Percentiles rank a stretch among this genome's conserved stretches.
Evolutionary conservation across 1,284 basidiomycete genomes (phyloP).

Genomic region (Mycena sp.): DNA sequence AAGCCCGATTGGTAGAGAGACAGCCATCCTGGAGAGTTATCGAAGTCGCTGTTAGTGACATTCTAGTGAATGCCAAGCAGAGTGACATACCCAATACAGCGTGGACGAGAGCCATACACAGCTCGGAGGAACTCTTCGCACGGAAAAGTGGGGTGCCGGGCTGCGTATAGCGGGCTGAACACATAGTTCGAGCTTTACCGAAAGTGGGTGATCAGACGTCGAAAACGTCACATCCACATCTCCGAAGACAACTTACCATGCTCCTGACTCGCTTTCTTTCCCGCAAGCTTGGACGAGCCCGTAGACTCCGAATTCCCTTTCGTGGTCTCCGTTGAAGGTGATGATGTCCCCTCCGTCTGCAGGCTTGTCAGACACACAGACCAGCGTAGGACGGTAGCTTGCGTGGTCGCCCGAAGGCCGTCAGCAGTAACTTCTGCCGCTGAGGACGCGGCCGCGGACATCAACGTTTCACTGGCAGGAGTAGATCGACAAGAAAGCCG

Average conservation of each 20-base stretch:
- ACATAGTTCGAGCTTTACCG: not conserved
- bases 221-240: no score
- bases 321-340: not conserved
- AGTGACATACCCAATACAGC: constrained; percentile 6
- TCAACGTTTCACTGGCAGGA: not conserved
- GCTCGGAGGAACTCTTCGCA: not conserved
- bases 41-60: not conserved
- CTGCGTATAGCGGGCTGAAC: not conserved
- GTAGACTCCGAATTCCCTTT: no score
- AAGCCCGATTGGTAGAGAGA: constrained; percentile 4
- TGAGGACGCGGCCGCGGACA: not conserved
- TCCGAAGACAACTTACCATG: no score
- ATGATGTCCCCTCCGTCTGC: not conserved
- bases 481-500: not conserved
- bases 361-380: not conserved
- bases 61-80: not conserved
- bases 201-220: not conserved
- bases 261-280: no score
- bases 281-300: no score
- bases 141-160: not conserved
- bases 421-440: not conserved
- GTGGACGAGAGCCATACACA: constrained; percentile 9
- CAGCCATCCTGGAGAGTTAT: constrained; percentile 4
- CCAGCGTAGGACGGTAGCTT: not conserved
- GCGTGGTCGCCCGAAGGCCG: not conserved